These are phyloP conservation scores for Pulveroboletus frians DNA, from an alignment of 768 basidiomycete genomes.

Conservation along the genomic window DNA sequence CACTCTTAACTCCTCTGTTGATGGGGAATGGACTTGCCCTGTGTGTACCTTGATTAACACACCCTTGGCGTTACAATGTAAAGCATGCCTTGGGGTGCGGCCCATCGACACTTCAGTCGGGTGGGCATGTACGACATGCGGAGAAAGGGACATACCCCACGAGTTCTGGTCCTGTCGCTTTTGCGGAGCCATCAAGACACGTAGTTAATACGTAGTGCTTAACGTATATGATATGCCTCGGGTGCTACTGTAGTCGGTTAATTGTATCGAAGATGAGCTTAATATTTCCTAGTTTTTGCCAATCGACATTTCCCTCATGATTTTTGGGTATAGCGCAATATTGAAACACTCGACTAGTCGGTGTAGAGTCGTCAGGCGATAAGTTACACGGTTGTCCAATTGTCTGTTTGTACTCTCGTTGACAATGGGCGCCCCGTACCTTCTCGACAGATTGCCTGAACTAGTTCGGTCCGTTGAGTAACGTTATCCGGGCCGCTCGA, in stretches of 20 bases:
- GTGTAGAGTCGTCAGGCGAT: too few relatives aligned
- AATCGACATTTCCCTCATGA: too few relatives aligned
- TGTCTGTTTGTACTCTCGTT: too few relatives aligned
- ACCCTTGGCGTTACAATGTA: slow-evolving; percentile 46
- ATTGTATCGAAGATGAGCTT: slow-evolving; percentile 30
- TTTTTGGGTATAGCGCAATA: too few relatives aligned
- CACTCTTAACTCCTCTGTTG: background rate
- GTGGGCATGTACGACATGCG: slow-evolving; percentile 67
- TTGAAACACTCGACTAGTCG: too few relatives aligned
- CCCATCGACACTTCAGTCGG: slow-evolving; percentile 36
- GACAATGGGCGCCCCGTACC: too few relatives aligned
- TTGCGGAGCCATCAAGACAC: slow-evolving; percentile 64
- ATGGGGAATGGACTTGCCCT: slow-evolving; percentile 46
- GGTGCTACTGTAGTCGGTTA: background rate
- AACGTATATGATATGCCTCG: background rate
- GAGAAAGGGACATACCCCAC: slow-evolving; percentile 54
- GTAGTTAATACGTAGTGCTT: slow-evolving; percentile 17
- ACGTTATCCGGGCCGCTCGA: too few relatives aligned
- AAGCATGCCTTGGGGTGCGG: slow-evolving; percentile 47
- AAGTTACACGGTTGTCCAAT: too few relatives aligned
- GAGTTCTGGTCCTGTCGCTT: slow-evolving; percentile 70
- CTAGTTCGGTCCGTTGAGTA: too few relatives aligned
- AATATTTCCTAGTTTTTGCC: slow-evolving; percentile 60
- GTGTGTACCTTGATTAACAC: slow-evolving; percentile 67
- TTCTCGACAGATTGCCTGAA: too few relatives aligned